Conservation (phyloP, 257 asterid genomes). For the Solanum lignicaule region DNA sequence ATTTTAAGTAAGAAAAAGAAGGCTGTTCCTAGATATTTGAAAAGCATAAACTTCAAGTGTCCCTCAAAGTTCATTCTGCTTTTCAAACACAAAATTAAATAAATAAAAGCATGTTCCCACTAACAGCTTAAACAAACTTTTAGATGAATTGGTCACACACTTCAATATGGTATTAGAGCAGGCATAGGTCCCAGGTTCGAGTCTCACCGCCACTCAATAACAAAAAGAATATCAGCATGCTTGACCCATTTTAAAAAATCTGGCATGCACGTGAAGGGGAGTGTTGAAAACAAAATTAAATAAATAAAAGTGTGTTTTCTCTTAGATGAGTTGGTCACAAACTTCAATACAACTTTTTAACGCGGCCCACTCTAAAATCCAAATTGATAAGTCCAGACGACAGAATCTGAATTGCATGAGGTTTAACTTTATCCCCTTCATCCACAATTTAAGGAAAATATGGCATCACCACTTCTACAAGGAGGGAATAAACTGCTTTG, state of each 20-base stretch:
- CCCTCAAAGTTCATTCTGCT: neutral
- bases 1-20: neutral
- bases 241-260: neutral
- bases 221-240: neutral
- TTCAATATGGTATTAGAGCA: neutral
- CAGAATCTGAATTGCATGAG: neutral
- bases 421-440: neutral
- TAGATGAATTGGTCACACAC: neutral
- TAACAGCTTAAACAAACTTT: neutral
- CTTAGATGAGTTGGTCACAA: neutral
- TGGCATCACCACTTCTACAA: neutral
- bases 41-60: neutral
- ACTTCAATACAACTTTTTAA: neutral
- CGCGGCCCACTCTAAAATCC: neutral
- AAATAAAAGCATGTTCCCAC: neutral
- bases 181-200: neutral
- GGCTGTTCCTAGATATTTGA: neutral
- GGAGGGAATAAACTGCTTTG: neutral
- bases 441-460: neutral
- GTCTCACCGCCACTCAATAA: neutral
- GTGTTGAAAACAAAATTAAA: neutral
- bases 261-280: neutral
- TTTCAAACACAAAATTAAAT: neutral
- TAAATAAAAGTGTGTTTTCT: neutral
- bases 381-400: neutral